Percentiles rank a stretch among this genome's conserved stretches.
phyloP scores from a whole-genome alignment of 805 yeast genomes.

The Sungouiella thailandica region DNA sequence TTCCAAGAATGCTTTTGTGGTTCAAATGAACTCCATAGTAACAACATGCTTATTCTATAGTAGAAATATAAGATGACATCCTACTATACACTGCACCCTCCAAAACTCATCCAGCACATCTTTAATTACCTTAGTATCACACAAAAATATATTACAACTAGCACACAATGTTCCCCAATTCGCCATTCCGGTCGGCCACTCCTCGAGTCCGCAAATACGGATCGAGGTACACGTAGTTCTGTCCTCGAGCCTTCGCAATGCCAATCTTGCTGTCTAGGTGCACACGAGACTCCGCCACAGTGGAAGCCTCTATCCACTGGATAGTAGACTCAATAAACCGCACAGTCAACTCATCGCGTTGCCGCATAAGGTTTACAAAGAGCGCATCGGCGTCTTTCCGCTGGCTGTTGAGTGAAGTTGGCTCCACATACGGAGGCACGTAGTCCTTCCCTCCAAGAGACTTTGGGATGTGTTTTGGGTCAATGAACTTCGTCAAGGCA shows the following conservation, averaged over 20 bases:
- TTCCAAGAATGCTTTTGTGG: too few species aligned
- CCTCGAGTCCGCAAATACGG: constrained; percentile 11
- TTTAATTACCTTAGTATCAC: too few species aligned
- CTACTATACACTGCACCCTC: too few species aligned
- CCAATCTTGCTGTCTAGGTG: constrained; percentile 6
- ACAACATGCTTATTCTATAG: too few species aligned
- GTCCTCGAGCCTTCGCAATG: constrained; percentile 6
- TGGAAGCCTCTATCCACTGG: constrained; percentile 9
- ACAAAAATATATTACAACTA: too few species aligned
- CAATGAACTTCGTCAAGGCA: constrained; percentile 6
- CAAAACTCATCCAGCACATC: too few species aligned
- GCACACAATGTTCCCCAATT: too few species aligned
- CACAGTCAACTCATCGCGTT: constrained; percentile 10
- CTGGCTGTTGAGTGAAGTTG: constrained; percentile 3
- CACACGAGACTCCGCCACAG: constrained; percentile 4
- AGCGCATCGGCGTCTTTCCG: constrained; percentile 8
- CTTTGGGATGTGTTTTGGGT: constrained; percentile 6
- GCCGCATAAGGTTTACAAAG: constrained; percentile 4
- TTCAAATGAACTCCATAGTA: too few species aligned
- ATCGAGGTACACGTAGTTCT: constrained; percentile 8
- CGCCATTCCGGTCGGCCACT: constrained; percentile 9
- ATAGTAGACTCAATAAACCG: constrained; percentile 10
- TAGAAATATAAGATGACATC: too few species aligned
- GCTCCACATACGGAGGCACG: constrained; percentile 7
- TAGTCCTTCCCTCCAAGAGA: constrained; percentile 10